phyloP scores from a whole-genome alignment of 1,139 yeast species.

The Geotrichum reessii region DNA sequence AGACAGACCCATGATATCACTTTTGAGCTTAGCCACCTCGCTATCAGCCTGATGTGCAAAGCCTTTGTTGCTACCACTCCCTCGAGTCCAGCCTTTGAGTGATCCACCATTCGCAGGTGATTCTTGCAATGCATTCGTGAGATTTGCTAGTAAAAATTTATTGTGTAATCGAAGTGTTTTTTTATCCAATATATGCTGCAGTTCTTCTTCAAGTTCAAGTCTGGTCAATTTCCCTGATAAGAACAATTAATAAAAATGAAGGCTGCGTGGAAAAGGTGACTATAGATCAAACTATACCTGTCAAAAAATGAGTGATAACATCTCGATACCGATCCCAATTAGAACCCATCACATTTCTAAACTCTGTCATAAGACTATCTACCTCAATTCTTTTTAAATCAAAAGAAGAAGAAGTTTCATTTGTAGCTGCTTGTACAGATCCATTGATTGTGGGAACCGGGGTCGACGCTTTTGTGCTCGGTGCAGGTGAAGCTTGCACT shows the following conservation, averaged over 20 bases:
- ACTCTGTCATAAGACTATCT: slow-evolving; percentile 64
- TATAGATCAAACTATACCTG: slow-evolving; percentile 41
- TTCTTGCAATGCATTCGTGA: slow-evolving; percentile 79
- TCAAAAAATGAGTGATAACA: slow-evolving; percentile 64
- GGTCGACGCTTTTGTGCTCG: background rate
- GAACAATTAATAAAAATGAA: background rate
- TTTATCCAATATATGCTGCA: slow-evolving; percentile 52
- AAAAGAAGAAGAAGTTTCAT: background rate
- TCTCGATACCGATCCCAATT: slow-evolving; percentile 87
- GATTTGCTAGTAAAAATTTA: slow-evolving; percentile 68
- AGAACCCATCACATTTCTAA: slow-evolving; percentile 63
- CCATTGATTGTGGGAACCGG: background rate
- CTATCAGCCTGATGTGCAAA: slow-evolving; percentile 33
- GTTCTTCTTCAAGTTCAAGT: slow-evolving; percentile 56
- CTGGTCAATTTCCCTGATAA: slow-evolving; percentile 53
- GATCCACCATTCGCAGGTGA: slow-evolving; percentile 51
- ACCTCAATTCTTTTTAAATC: slow-evolving; percentile 50
- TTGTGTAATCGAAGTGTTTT: slow-evolving; percentile 61
- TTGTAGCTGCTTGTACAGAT: background rate
- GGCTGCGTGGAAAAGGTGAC: background rate
- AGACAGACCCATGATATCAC: slow-evolving; percentile 82
- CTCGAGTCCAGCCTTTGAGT: slow-evolving; percentile 47
- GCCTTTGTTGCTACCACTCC: slow-evolving; percentile 27
- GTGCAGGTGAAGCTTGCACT: background rate
- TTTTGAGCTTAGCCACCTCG: slow-evolving; percentile 77